Percentiles rank a stretch among this genome's conserved stretches.
Conservation (phyloP, 2,329 filamentous ascomycete species). For the Ceratocystis eucalypticola region DNA sequence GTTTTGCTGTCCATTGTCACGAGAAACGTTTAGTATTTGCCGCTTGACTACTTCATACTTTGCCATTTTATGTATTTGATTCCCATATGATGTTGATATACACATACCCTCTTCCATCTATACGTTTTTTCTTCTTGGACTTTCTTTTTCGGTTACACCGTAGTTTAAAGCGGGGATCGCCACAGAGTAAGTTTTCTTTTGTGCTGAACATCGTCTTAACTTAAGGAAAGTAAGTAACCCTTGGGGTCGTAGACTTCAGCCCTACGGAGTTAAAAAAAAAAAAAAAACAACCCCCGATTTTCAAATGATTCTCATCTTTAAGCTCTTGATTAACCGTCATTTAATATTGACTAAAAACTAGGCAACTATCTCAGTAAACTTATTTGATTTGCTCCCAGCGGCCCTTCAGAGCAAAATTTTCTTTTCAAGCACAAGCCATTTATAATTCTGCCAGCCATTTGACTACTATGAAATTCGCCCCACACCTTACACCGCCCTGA, state of each 20-base stretch:
- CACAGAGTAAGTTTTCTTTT: neutral
- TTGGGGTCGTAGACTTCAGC: neutral
- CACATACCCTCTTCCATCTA: neutral
- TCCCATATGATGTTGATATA: slow-evolving; percentile 31
- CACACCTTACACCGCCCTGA: neutral
- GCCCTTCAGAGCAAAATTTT: neutral
- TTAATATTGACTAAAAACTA: neutral
- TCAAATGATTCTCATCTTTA: neutral
- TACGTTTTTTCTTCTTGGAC: neutral
- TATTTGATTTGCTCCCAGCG: neutral
- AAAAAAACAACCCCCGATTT: neutral
- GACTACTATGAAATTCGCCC: neutral
- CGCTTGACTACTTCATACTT: neutral
- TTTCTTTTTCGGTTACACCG: neutral
- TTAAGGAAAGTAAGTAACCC: neutral
- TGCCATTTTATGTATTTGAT: slow-evolving; percentile 24
- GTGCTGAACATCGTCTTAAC: neutral
- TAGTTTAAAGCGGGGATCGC: slow-evolving; percentile 1
- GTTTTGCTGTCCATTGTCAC: neutral
- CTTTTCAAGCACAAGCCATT: neutral
- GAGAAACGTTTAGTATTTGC: neutral
- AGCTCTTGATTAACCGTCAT: neutral
- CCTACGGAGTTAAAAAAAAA: neutral
- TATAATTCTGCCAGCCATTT: neutral
- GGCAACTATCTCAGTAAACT: neutral